Evolutionary conservation across 2,329 filamentous ascomycete species (phyloP).

Genomic region (Fusarium caatingaense): DNA sequence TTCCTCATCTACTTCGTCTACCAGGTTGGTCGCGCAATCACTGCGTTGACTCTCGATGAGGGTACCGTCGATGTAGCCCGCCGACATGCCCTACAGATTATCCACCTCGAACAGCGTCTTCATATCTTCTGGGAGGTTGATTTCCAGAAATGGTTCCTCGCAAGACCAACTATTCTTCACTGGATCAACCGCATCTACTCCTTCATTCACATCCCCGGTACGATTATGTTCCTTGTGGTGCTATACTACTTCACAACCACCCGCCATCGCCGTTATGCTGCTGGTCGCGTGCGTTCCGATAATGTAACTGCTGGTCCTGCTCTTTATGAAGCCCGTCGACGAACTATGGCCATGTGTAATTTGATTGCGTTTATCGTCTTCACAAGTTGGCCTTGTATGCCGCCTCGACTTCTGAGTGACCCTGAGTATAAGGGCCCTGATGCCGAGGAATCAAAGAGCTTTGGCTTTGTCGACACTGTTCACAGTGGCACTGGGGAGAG

Average conservation of each 20-base stretch:
- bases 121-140: conserved; percentile 73
- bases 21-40: conserved; percentile 78
- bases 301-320: conserved; percentile 55
- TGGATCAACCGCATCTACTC: conserved; percentile 81
- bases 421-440: conserved; percentile 65
- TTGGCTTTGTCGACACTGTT: conserved; percentile 71
- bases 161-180: conserved; percentile 67
- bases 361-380: conserved; percentile 70
- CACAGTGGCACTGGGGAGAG: conserved; percentile 62
- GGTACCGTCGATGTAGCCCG: conserved; percentile 76
- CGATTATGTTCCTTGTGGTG: conserved; percentile 73
- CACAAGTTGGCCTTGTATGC: conserved; percentile 73
- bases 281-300: conserved; percentile 46
- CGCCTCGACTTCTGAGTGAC: conserved; percentile 68
- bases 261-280: conserved; percentile 57
- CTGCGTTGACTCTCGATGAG: conserved; percentile 74
- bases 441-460: conserved; percentile 69
- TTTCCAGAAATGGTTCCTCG: conserved; percentile 67
- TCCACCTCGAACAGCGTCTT: conserved; percentile 72
- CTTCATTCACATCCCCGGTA: conserved; percentile 82
- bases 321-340: conserved; percentile 66
- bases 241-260: conserved; percentile 78
- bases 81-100: conserved; percentile 74
- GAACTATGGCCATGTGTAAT: conserved; percentile 72
- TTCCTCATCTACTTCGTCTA: conserved; percentile 82